Evolutionary conservation across 495 filamentous ascomycete genomes (phyloP), one percentile per base, ranked within the genome.

Genomic region (Penicillium waksmanii): DNA sequence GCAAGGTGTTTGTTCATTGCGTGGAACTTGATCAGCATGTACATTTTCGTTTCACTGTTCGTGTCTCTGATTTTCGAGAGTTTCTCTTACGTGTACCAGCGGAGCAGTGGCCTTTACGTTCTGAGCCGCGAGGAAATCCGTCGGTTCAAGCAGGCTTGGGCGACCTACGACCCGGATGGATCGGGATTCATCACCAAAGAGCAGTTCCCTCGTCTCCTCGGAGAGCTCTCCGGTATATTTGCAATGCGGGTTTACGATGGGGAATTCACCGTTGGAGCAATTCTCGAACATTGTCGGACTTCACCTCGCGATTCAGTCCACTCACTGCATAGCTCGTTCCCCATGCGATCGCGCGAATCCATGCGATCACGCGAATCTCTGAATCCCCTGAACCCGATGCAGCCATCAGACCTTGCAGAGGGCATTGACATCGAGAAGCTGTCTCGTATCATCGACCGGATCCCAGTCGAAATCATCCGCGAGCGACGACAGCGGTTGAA

Each of bases 11-110:
- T 99, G 34, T 98, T 99, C 78, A 91, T 97, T 57, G 83, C 89
- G 11, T 99, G 95, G 95, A 99, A 99, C 77, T 92, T 99, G 66
- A 83, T 98, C 70, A 97, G 94, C 88, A 98, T 99, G 95, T 99
- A 98, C 75, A 95, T 99, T 73, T 99, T 99, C 65, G 93, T 98
- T 65, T 96, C 90, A 69, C 81, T 99, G 75, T 99, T 99, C 72
- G 92, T 98, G 56, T 99, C 95, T 42, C 85, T 99, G 65, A 99
- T 99, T 64, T 99, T 93, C 73, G 95, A 99, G 79, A 97, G 94
- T 77, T 99, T 99, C 78, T 96, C 91, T 71, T 99, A 99, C 72
- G 95, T 99, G 64, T 99, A 97, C 70, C 95, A 99, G 75, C 84
- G 92, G 57, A 97, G 92, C 60, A 96, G 91, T 68, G 79, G 79